Conservation (phyloP, 257 asterid species). For the Gentiana straminea region DNA sequence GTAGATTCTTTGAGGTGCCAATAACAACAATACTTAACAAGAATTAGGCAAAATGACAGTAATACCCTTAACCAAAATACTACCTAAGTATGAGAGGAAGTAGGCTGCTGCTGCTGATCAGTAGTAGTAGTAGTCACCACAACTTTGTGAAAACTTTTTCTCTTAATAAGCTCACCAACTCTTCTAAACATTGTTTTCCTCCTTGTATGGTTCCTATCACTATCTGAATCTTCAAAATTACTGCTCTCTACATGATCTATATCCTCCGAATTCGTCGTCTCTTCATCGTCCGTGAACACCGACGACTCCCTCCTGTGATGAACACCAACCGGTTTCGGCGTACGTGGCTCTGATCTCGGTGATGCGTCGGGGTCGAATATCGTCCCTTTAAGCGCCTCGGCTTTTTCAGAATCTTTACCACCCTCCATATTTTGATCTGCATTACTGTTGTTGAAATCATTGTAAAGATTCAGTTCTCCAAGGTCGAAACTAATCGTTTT, state of each 20-base stretch:
- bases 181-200: constrained; percentile 44
- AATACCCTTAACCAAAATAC: not conserved
- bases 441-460: constrained; percentile 17
- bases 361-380: constrained; percentile 47
- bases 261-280: constrained; percentile 22
- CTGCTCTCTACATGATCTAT: constrained; percentile 16
- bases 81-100: not conserved
- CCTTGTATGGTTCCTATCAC: constrained; percentile 28
- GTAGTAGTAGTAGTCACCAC: constrained; percentile 1
- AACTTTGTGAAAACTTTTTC: constrained; percentile 33
- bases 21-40: too few relatives aligned
- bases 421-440: constrained; percentile 12
- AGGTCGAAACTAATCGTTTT: constrained; percentile 38
- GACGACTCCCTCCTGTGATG: constrained; percentile 19
- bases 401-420: constrained; percentile 47
- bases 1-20: too few relatives aligned
- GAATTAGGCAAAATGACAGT: constrained; percentile 5
- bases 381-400: constrained; percentile 56
- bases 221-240: constrained; percentile 28
- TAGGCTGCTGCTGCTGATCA: constrained; percentile 9
- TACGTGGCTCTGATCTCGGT: constrained; percentile 47
- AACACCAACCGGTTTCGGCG: constrained; percentile 29
- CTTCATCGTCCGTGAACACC: constrained; percentile 24
- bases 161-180: constrained; percentile 52
- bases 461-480: constrained; percentile 40